Evolutionary conservation across 768 basidiomycete genomes (phyloP).

Genomic region (Pisolithus orientalis): DNA sequence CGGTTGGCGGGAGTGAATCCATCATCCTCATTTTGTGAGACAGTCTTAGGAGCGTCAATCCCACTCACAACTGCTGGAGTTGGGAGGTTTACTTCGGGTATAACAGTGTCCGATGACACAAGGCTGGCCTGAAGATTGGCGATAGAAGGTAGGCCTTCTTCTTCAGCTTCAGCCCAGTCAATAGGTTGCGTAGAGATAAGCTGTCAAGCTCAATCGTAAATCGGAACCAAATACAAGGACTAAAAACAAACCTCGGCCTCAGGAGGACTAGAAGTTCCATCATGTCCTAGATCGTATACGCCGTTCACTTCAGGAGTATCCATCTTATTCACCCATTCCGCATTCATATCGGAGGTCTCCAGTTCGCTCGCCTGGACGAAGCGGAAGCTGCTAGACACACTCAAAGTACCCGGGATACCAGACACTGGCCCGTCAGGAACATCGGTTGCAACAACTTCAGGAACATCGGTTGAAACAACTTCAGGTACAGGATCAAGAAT

Average conservation of each 20-base stretch:
- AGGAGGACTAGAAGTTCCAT: slow-evolving; percentile 11
- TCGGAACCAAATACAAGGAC: neutral
- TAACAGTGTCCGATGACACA: slow-evolving; percentile 66
- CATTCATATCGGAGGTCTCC: slow-evolving; percentile 50
- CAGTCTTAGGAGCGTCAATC: slow-evolving; percentile 17
- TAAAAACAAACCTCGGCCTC: slow-evolving; percentile 26
- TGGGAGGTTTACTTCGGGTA: slow-evolving; percentile 41
- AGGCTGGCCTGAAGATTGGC: slow-evolving; percentile 72
- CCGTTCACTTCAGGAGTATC: slow-evolving; percentile 24
- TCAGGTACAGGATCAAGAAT: slow-evolving; percentile 28
- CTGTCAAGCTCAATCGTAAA: slow-evolving; percentile 8
- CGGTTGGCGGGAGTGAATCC: slow-evolving; percentile 49
- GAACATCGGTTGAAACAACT: slow-evolving; percentile 14
- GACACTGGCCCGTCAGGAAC: slow-evolving; percentile 26
- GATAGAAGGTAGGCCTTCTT: slow-evolving; percentile 75
- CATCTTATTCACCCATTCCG: slow-evolving; percentile 52
- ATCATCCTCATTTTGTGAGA: slow-evolving; percentile 43
- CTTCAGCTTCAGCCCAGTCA: slow-evolving; percentile 76
- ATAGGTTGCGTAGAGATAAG: slow-evolving; percentile 34
- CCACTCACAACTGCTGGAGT: slow-evolving; percentile 12
- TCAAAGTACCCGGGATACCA: slow-evolving; percentile 34
- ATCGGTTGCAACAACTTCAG: slow-evolving; percentile 20
- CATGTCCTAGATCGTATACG: slow-evolving; percentile 12
- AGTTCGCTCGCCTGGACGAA: slow-evolving; percentile 83
- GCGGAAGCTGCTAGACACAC: slow-evolving; percentile 54